Base-by-base conservation (phyloP, 2,329 filamentous ascomycete genomes). In the Colletotrichum navitas region DNA sequence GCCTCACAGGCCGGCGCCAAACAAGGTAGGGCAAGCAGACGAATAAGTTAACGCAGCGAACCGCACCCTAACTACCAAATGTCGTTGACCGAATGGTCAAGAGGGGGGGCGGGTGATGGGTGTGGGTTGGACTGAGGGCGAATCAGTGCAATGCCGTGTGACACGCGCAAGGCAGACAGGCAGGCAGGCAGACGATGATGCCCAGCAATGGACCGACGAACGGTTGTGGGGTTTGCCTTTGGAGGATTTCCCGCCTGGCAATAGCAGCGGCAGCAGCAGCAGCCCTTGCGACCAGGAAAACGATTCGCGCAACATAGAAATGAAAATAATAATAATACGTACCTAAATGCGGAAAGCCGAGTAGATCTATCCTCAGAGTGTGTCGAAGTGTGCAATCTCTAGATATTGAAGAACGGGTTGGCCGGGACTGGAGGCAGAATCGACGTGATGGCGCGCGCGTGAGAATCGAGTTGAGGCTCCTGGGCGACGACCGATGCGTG, bases 41-140 rank as follows among this genome's bases (percentile, higher is more conserved):
- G 69, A 73, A 72, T 73, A 73, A 73, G 76, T 75, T 74, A 75
- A 63, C 72, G 76, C n/a, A 12, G 51, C 29, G 52, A 26, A 36
- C 12, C n/a, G n/a, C 14, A 39, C 34, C 12, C 34, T 34, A 5
- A 41, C 29, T 21, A 43, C 49, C 14, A n/a, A 34, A 21, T 36
- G n/a, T 24, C 24, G 34, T 66, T 24, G 55, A 24, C 21, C 21
- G 47, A 32, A n/a, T 21, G 34, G 36, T 41, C 45, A 34, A 21
- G 26, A 34, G 45, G 34, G 45, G 34, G 34, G 43, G 32, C 18
- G 34, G n/a, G 16, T 52, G 39, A 41, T 29, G n/a, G 55, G 41
- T 60, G 26, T 60, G 49, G 47, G 41, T 39, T 56, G 67, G 47
- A 55, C 55, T 34, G 49, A 34, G 34, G 51, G 45, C 24, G 59